These are phyloP conservation scores for Chaetoceros muelleri DNA, from an alignment of 108 stramenopile species.

Conservation along the genomic window DNA sequence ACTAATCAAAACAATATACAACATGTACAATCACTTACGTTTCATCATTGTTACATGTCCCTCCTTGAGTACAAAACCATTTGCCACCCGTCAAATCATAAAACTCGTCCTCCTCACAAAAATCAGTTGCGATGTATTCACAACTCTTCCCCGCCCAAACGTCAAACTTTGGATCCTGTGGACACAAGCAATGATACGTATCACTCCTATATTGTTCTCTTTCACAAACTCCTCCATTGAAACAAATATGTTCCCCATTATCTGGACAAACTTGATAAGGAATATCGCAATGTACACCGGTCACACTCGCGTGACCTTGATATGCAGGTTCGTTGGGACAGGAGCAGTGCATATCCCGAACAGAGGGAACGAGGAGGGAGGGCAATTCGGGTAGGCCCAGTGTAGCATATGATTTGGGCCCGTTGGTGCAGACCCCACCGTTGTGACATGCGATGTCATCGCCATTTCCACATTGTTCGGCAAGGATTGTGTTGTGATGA, in stretches of 20 bases:
- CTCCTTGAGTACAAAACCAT: background rate
- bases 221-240: background rate
- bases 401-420: background rate
- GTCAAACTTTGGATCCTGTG: background rate
- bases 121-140: background rate
- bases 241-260: background rate
- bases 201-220: background rate
- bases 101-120: background rate
- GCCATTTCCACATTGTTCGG: background rate
- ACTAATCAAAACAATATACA: too few species aligned
- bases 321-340: background rate
- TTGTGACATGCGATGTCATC: background rate
- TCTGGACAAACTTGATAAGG: background rate
- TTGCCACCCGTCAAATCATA: background rate
- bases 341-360: background rate
- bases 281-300: background rate
- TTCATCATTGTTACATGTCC: background rate
- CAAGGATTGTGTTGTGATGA: too few species aligned
- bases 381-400: background rate
- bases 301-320: background rate
- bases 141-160: background rate
- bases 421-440: background rate
- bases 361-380: background rate
- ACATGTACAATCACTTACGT: too few species aligned
- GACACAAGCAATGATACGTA: background rate